Evolutionary conservation across 1,284 basidiomycete species (phyloP).

Genomic region (Ganoderma leucocontextum): DNA sequence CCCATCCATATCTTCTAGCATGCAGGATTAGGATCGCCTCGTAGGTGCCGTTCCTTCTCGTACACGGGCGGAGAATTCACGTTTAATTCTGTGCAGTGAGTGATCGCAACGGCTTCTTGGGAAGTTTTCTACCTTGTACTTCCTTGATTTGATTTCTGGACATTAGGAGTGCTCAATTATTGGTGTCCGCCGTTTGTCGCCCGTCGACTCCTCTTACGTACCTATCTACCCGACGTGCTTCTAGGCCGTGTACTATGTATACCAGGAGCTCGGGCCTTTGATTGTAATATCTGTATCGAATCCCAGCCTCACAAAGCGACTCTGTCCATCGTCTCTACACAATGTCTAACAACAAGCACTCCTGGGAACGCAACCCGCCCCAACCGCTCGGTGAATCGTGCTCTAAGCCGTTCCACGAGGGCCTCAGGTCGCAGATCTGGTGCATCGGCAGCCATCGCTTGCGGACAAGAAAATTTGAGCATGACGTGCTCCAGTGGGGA

Average conservation of each 20-base stretch:
- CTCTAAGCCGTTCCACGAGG: slow-evolving; percentile 28
- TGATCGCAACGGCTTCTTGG: neutral
- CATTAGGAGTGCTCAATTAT: too few relatives aligned
- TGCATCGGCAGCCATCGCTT: slow-evolving; percentile 31
- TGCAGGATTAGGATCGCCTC: neutral
- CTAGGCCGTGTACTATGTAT: neutral
- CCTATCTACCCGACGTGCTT: neutral
- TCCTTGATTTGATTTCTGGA: too few relatives aligned
- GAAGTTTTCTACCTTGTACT: too few relatives aligned
- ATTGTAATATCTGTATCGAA: neutral
- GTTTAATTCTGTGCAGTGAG: neutral
- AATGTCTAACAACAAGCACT: slow-evolving; percentile 28
- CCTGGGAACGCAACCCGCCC: slow-evolving; percentile 17
- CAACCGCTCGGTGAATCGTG: slow-evolving; percentile 27
- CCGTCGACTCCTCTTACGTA: neutral
- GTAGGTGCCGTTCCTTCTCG: too few relatives aligned
- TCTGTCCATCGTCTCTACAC: slow-evolving; percentile 35
- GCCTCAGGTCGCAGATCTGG: slow-evolving; percentile 31
- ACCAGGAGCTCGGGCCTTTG: neutral
- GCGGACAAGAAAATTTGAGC: slow-evolving; percentile 54
- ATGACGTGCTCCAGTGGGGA: slow-evolving; percentile 37
- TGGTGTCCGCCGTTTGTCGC: too few relatives aligned
- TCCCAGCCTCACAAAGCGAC: slow-evolving; percentile 36
- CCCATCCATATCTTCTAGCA: too few relatives aligned
- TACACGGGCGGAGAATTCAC: neutral